These are phyloP conservation scores for Pleomassaria siparia DNA, from an alignment of 2,329 filamentous ascomycete genomes.

Conservation along the genomic window DNA sequence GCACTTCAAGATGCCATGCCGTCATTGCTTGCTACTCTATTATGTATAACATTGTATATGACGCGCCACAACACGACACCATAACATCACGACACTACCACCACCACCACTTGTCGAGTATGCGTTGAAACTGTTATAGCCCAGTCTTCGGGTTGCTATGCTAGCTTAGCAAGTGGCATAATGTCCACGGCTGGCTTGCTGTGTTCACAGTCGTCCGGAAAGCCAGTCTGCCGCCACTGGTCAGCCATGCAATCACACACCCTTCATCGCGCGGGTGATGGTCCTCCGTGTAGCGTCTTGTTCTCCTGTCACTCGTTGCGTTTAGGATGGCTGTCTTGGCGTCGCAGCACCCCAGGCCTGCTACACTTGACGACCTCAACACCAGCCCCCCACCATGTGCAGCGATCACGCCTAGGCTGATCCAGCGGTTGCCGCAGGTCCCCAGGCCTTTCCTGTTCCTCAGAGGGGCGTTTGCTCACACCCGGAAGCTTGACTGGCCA, in stretches of 20 bases:
- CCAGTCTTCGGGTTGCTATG: not conserved
- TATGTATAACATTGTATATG: too few species aligned
- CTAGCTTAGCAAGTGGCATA: conserved; percentile 6
- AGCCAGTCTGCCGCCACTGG: conserved; percentile 28
- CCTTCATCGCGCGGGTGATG: conserved; percentile 24
- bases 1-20: too few species aligned
- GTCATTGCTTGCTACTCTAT: too few species aligned
- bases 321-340: conserved; percentile 36
- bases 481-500: conserved; percentile 35
- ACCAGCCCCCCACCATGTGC: conserved; percentile 25
- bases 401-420: conserved; percentile 25
- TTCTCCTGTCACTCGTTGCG: conserved; percentile 32
- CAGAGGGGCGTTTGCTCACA: conserved; percentile 31
- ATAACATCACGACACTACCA: conserved; percentile 10
- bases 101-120: too few species aligned
- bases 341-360: conserved; percentile 43
- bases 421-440: conserved; percentile 31
- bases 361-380: conserved; percentile 38
- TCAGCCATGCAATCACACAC: conserved; percentile 22
- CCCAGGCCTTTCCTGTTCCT: conserved; percentile 27
- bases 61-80: not conserved
- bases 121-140: conserved; percentile 22
- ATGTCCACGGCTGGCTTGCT: not conserved
- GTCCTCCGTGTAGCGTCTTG: conserved; percentile 30
- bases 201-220: conserved; percentile 28